Percentiles rank a stretch among this genome's conserved stretches.
Evolutionary conservation across 139 green algal species (phyloP).

Genomic region (Asterochloris erici): DNA sequence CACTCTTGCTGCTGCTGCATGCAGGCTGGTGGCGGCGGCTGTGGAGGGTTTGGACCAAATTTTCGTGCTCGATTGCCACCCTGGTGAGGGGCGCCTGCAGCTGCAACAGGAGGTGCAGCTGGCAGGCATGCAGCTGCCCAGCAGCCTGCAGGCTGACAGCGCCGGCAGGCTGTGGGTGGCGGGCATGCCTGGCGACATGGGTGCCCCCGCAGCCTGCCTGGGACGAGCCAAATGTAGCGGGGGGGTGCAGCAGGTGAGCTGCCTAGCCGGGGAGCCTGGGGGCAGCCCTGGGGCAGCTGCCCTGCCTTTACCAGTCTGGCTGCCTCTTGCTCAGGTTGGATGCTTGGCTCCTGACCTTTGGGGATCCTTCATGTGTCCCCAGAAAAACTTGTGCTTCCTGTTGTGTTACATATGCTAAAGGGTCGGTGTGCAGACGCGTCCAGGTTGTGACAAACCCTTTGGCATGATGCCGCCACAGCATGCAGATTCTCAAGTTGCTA

Average conservation of each 20-base stretch:
- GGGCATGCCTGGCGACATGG: conserved; percentile 25
- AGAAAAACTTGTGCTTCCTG: too few relatives aligned
- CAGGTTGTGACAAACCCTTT: too few relatives aligned
- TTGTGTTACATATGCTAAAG: too few relatives aligned
- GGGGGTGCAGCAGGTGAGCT: background rate
- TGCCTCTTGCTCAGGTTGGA: too few relatives aligned
- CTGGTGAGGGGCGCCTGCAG: background rate
- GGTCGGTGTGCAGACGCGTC: too few relatives aligned
- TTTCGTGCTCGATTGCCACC: background rate
- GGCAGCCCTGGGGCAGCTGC: background rate
- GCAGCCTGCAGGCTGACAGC: conserved; percentile 43
- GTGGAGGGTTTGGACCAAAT: background rate
- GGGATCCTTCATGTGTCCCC: too few relatives aligned
- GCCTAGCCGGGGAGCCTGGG: background rate
- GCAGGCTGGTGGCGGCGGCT: background rate
- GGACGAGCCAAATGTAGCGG: background rate
- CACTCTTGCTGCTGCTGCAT: too few relatives aligned
- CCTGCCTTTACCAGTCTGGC: background rate
- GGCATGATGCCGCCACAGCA: too few relatives aligned
- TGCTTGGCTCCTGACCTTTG: too few relatives aligned
- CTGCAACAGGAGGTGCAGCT: conserved; percentile 40
- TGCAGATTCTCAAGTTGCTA: too few relatives aligned
- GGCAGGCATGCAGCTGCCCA: conserved; percentile 40
- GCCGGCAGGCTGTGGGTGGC: conserved; percentile 43
- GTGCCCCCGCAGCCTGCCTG: background rate